These are phyloP conservation scores for Sporothrix globosa DNA, from an alignment of 2,329 filamentous ascomycete species.

Conservation along the genomic window DNA sequence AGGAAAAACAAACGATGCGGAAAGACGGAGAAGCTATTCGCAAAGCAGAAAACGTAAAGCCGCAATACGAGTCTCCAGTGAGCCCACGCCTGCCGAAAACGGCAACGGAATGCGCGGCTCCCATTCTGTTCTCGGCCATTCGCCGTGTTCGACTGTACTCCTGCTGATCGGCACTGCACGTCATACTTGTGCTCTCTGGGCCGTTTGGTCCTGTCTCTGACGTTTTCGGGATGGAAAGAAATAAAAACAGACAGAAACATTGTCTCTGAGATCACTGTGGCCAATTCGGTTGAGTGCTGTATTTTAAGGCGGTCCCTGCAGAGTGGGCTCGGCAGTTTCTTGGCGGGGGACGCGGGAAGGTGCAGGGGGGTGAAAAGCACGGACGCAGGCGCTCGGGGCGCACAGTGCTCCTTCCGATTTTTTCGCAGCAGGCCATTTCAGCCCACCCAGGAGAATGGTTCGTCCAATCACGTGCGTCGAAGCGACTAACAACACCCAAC, in stretches of 20 bases:
- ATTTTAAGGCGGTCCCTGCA: constrained; percentile 20
- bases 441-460: neutral
- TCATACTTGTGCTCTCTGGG: neutral
- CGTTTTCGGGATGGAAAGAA: neutral
- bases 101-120: constrained; percentile 16
- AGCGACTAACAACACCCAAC: neutral
- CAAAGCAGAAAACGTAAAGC: too few species aligned
- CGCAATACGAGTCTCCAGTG: too few species aligned
- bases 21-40: too few species aligned
- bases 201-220: neutral
- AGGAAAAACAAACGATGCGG: neutral
- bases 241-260: too few species aligned
- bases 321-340: constrained; percentile 19
- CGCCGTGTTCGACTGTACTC: constrained; percentile 1
- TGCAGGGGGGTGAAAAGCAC: neutral
- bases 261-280: neutral
- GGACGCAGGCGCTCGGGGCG: neutral
- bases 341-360: neutral
- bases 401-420: neutral
- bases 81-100: neutral
- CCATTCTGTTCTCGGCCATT: neutral
- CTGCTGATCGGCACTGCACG: neutral
- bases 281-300: neutral
- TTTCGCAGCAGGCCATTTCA: too few species aligned
- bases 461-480: neutral